Percentiles rank a stretch among this genome's conserved stretches.
Evolutionary conservation across 148 eudicot genomes (phyloP).

Genomic region (Bassia scoparia): DNA sequence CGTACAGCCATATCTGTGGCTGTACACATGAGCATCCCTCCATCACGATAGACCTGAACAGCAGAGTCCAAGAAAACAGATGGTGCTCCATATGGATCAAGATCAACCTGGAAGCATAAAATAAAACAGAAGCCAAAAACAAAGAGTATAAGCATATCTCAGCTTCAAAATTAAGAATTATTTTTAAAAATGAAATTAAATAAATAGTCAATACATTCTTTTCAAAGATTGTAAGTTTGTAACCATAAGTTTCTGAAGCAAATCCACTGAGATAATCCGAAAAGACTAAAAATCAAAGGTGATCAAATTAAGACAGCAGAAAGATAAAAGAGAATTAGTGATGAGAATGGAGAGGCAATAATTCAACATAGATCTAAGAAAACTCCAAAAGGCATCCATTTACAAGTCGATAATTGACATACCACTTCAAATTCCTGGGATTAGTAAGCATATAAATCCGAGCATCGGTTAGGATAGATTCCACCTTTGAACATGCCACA

Average conservation of each 20-base stretch:
- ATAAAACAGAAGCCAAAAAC: neutral
- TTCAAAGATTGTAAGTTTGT: neutral
- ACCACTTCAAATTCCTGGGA: constrained; percentile 98
- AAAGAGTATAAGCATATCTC: neutral
- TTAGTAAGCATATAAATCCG: constrained; percentile 96
- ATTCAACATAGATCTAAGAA: neutral
- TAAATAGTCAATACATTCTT: neutral
- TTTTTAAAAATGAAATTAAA: neutral
- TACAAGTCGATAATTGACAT: constrained; percentile 22
- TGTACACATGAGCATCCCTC: constrained; percentile 96
- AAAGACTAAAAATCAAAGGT: neutral
- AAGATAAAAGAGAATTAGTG: neutral
- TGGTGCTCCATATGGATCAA: constrained; percentile 99
- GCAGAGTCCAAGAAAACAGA: constrained; percentile 94
- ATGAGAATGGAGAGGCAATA: neutral
- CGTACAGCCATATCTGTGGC: constrained; percentile 98
- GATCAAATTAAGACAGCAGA: neutral
- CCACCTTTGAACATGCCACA: constrained; percentile 85
- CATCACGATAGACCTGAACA: constrained; percentile 86
- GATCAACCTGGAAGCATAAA: constrained; percentile 71
- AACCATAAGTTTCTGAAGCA: neutral
- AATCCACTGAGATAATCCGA: neutral
- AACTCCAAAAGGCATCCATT: neutral
- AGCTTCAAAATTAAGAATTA: neutral
- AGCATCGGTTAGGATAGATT: constrained; percentile 88